Base-by-base conservation (phyloP, 139 green algal species). In the Mychonastes homosphaera region DNA sequence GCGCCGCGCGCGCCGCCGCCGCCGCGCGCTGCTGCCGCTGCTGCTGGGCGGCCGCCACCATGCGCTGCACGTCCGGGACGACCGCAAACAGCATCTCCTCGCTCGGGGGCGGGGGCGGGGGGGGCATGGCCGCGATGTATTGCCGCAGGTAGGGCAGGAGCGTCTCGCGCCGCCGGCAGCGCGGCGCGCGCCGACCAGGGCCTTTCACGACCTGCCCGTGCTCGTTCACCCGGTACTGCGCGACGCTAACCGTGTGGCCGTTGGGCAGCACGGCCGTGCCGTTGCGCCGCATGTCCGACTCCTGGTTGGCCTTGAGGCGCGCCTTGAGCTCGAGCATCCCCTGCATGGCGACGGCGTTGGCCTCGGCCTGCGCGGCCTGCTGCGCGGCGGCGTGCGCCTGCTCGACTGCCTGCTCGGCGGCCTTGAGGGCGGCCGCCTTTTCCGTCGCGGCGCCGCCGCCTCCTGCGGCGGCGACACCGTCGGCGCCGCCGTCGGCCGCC, bases 21-120 rank as follows among this genome's bases (percentile, higher is more conserved):
- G 13, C 3, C 24, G 18, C 34, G 27, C 19, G 36, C 46, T 48
- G 38, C 38, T 60, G 39, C 16, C 54, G 40, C 26, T 43, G 43
- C 27, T 41, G 45, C 50, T 46, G 38, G 33, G 23, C 29, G 2
- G 36, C 36, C 16, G 0, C 23, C 19, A 29, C 46, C 15, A 67
- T 34, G 18, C 4, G 33, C 15, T 51, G 48, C 8, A 74, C 38
- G 26, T 75, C 48, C 4, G 70, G 53, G 13, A 48, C 46, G 0
- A 45, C 27, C 2, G 59, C 29, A 39, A 75, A 84, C 16, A 76
- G 39, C 52, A 69, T 50, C 6, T 67, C 63, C 3, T 55, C 53
- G 52, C 73, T 51, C 18, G 47, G 50, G 8, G 61, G 55, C 35
- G 70, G 44, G 6, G 68, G 74, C 23, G 67, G 69, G 13, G 71